Conservation (phyloP, 2,329 filamentous ascomycete genomes). For the Xylariales sp. region DNA sequence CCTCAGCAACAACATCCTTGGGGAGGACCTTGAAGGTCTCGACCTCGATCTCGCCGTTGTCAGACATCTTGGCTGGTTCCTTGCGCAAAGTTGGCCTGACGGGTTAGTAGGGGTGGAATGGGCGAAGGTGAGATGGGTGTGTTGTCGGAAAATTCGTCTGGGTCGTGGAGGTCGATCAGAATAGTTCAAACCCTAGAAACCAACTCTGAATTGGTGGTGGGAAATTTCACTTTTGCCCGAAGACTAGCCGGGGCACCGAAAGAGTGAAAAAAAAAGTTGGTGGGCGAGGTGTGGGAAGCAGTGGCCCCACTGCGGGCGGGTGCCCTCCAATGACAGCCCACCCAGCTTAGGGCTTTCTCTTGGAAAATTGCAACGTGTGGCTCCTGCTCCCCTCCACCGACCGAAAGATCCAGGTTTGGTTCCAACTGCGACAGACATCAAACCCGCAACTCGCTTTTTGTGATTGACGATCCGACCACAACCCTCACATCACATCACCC, state of each 20-base stretch:
- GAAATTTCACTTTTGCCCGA: background rate
- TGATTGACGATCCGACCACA: constrained; percentile 3
- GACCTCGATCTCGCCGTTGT: constrained; percentile 71
- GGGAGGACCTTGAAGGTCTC: constrained; percentile 64
- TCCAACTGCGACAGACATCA: too few species aligned
- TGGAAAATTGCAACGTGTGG: constrained; percentile 1
- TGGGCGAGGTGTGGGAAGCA: background rate
- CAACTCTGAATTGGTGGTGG: background rate
- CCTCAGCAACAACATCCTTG: constrained; percentile 72
- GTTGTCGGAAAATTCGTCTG: background rate
- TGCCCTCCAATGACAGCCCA: background rate
- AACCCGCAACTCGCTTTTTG: too few species aligned
- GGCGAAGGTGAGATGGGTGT: constrained; percentile 1
- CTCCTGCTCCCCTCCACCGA: background rate
- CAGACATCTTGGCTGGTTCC: constrained; percentile 61
- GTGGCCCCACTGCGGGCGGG: background rate
- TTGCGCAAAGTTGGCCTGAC: constrained; percentile 1
- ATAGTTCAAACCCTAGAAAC: background rate
- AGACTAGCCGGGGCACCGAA: background rate
- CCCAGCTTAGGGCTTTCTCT: constrained; percentile 2
- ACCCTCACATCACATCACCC: constrained; percentile 17
- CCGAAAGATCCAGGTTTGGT: too few species aligned
- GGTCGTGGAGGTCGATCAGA: constrained; percentile 1
- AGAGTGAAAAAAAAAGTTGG: too few species aligned
- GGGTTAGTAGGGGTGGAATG: constrained; percentile 4